phyloP scores from a whole-genome alignment of 23 red algal species.

The Chondrus crispus region DNA sequence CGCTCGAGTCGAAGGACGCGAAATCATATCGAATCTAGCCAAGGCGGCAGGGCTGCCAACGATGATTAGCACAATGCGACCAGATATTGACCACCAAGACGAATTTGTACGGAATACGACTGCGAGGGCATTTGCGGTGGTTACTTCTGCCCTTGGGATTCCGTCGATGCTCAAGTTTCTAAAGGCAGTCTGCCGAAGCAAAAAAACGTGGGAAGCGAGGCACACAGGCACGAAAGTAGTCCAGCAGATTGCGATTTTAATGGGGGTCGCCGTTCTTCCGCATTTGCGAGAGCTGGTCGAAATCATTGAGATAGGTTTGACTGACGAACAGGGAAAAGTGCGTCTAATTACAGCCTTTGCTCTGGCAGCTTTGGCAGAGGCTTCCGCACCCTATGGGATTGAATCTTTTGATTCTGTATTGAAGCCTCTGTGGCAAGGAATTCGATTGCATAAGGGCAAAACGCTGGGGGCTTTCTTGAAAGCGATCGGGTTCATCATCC shows the following conservation, averaged over 20 bases:
- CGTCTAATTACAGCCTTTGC: constrained; percentile 81
- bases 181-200: constrained; percentile 84
- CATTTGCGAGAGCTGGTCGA: constrained; percentile 82
- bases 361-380: constrained; percentile 76
- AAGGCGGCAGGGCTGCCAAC: constrained; percentile 83
- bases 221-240: constrained; percentile 90
- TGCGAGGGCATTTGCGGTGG: constrained; percentile 82
- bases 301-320: constrained; percentile 55
- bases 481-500: constrained; percentile 83
- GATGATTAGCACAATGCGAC: constrained; percentile 91
- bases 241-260: constrained; percentile 83
- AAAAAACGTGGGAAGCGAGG: constrained; percentile 89
- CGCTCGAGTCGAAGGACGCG: constrained; percentile 79
- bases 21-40: constrained; percentile 92
- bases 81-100: constrained; percentile 91
- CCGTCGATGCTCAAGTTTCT: constrained; percentile 81
- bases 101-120: constrained; percentile 98
- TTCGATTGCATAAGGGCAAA: constrained; percentile 81
- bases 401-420: constrained; percentile 87
- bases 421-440: constrained; percentile 85
- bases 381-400: constrained; percentile 89
- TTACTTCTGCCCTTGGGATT: constrained; percentile 87
- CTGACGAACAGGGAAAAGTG: constrained; percentile 89
- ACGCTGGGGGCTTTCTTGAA: constrained; percentile 84
- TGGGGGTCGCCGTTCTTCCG: constrained; percentile 75